Percentiles rank a stretch among this genome's conserved stretches.
phyloP scores from a whole-genome alignment of 2,329 filamentous ascomycete genomes.

The Gnomoniopsis sp. region DNA sequence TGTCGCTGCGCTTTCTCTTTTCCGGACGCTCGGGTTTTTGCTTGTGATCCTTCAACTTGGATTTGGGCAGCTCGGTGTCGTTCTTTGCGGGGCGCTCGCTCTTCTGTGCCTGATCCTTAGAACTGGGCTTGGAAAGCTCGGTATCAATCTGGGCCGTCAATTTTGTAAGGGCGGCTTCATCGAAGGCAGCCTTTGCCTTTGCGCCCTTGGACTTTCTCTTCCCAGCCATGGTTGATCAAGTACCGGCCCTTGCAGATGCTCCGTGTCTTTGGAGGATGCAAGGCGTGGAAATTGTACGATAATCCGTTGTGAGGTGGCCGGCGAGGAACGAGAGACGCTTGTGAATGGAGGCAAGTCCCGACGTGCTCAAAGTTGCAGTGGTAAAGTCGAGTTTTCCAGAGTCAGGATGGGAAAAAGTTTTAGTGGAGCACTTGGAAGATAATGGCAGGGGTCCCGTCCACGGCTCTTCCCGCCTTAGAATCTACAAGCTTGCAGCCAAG shows the following conservation, averaged over 20 bases:
- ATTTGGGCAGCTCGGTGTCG: constrained; percentile 45
- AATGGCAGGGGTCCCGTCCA: neutral
- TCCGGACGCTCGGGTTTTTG: constrained; percentile 27
- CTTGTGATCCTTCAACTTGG: constrained; percentile 28
- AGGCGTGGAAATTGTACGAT: neutral
- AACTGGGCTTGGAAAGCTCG: constrained; percentile 39
- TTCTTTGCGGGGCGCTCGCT: constrained; percentile 41
- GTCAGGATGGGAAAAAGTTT: constrained; percentile 14
- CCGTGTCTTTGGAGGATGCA: neutral
- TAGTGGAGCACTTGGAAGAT: constrained; percentile 10
- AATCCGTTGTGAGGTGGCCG: neutral
- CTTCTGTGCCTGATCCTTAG: constrained; percentile 23
- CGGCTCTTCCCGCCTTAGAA: neutral
- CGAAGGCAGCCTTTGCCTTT: constrained; percentile 33
- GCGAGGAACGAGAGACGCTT: neutral
- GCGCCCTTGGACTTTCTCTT: constrained; percentile 38
- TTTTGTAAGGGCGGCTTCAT: constrained; percentile 47
- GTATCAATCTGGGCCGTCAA: constrained; percentile 57
- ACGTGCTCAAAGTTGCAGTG: neutral
- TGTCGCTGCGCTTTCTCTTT: constrained; percentile 34
- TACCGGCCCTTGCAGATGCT: neutral
- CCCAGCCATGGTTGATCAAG: constrained; percentile 21
- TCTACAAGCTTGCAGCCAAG: neutral
- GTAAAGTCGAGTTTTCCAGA: constrained; percentile 11
- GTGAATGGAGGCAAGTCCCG: neutral